Base-by-base conservation (phyloP, 352 stramenopile species). In the Pythium dissimile region DNA sequence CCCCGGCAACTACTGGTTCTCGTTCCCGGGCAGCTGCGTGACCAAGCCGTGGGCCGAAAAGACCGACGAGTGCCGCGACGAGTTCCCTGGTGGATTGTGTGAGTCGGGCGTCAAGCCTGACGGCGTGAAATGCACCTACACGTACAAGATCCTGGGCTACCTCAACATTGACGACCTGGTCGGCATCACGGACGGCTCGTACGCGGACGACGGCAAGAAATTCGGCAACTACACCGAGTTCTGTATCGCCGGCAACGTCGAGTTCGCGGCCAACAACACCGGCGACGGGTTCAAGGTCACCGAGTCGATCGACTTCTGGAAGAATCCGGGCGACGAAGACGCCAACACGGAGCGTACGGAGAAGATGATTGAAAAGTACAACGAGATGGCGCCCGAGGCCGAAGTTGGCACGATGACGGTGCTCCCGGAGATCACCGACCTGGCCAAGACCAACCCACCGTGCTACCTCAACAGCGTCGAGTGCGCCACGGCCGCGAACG, bases 1-100 rank as follows among this genome's bases (percentile, higher is more conserved):
- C 64, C 68, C 72, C n/a, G 62, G 64, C 61, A 86, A 76, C 62
- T 84, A 77, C 65, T 90, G 80, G 80, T 88, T 77, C 71, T 88
- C 80, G 41, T 87, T 71, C 71, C 80, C 77, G 23, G 82, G 80
- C 57, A 72, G 62, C 15, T 88, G 80, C 44, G 64, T 63, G 28
- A 62, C 69, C 24, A 71, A 84, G 60, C 47, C 57, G 15, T 79
- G 76, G 32, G 58, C 50, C 7, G 59, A 75, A 1, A 90, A 90
- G 75, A 75, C 63, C 13, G 67, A 73, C 10, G 41, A 27, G 23
- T 86, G 72, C 54, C 66, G 75, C 13, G 44, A 48, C n/a, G 55
- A 59, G 32, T 69, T 65, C 8, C 54, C 52, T 5, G 63, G 69
- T 24, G 74, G 76, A 2, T 63, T 84, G 5, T 86, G 76, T 35